Base-by-base conservation (phyloP, 2,329 filamentous ascomycete species). In the Anthostomella pinea region DNA sequence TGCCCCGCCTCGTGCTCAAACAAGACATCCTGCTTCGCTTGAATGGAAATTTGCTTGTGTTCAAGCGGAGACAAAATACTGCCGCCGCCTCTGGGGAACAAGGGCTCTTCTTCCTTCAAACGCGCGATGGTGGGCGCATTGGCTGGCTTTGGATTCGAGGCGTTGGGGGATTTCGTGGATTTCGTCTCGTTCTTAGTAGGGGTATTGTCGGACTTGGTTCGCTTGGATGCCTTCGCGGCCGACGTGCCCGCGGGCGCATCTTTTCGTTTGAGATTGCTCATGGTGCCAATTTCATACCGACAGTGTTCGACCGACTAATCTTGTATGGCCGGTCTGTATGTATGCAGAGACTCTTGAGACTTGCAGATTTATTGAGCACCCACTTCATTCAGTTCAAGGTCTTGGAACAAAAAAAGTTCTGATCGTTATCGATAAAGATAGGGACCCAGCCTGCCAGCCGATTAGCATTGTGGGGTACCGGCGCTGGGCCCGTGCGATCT, bases 11-110 rank as follows among this genome's bases (percentile, higher is more conserved):
- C 76, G 53, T 94, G 83, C 64, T 97, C 93, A 59, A 91, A 93
- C 24, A 94, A 70, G 25, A 90, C 93, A 70, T 98, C 93, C 53
- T 85, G 83, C 58, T 86, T 93, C 29, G 93, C 93, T 64, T 97
- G 85, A 40, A 94, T 83, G 55, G 93, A 85, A 46, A 98, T 97
- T 65, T 97, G 88, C 68, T 95, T 96, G 60, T 94, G 86, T 63
- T 98, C 93, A 33, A 98, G 71, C 14, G 93, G 90, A 2, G 93
- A 96, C 59, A 98, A 69, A 34, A 95, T 75, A 58, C 87, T 94
- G 35, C 81, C 91, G 27, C 93, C 94, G 38, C 93, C 93, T 73
- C 93, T 81, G 50, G 93, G 91, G 56, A 98, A 98, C 28, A 91
- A 74, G 21, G 83, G 82, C 59, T 96, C 93, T 49, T 97, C 93